Evolutionary conservation across 1,139 yeast genomes (phyloP).

Genomic region (Kazachstania sp.): DNA sequence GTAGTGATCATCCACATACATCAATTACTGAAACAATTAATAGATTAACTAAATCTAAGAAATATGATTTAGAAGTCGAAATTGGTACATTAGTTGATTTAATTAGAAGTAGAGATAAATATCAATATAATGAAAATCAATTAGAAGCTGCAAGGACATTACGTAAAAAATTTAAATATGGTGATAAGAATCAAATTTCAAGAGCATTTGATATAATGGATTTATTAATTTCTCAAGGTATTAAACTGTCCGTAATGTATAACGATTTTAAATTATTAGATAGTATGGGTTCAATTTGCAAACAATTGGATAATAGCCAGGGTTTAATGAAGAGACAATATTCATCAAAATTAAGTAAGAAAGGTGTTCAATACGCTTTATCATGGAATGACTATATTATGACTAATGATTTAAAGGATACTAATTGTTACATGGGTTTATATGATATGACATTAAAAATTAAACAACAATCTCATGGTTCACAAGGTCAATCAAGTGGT

Average conservation of each 20-base stretch:
- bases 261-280: conserved; percentile 66
- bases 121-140: conserved; percentile 22
- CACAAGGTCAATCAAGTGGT: neutral
- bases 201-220: conserved; percentile 62
- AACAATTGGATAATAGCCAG: conserved; percentile 4
- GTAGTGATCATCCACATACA: conserved; percentile 41
- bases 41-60: conserved; percentile 37
- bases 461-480: conserved; percentile 4
- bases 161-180: conserved; percentile 82
- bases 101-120: conserved; percentile 23
- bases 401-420: conserved; percentile 35
- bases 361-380: conserved; percentile 15
- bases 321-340: conserved; percentile 7
- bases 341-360: conserved; percentile 15
- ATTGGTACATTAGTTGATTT: conserved; percentile 30
- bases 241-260: conserved; percentile 39
- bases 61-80: conserved; percentile 37
- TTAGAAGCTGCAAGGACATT: conserved; percentile 83
- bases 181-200: conserved; percentile 33
- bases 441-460: conserved; percentile 13
- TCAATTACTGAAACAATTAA: conserved; percentile 48
- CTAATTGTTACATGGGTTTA: conserved; percentile 16
- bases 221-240: conserved; percentile 69
- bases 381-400: conserved; percentile 21
- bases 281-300: conserved; percentile 48